phyloP scores from a whole-genome alignment of 1,284 basidiomycete genomes.

The Inonotus obliquus region DNA sequence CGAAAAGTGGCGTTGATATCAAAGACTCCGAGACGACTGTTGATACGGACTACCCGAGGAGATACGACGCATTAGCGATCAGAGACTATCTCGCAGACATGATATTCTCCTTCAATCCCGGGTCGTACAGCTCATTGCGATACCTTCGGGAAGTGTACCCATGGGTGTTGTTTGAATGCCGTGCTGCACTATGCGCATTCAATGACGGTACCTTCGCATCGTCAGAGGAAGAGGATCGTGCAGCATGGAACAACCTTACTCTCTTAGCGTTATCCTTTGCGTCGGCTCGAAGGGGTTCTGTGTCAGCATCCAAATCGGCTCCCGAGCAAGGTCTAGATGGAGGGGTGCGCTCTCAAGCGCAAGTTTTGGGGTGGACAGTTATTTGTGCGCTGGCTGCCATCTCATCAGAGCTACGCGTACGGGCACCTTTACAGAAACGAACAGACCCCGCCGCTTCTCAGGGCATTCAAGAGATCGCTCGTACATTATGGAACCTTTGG shows the following conservation, averaged over 20 bases:
- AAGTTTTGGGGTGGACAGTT: constrained; percentile 26
- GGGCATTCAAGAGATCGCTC: constrained; percentile 6
- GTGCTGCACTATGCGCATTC: constrained; percentile 11
- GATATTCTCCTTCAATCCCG: constrained; percentile 10
- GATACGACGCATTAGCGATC: constrained; percentile 7
- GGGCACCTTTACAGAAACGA: neutral
- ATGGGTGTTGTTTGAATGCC: constrained; percentile 15
- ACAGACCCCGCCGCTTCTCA: neutral
- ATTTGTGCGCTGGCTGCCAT: constrained; percentile 24
- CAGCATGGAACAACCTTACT: constrained; percentile 16
- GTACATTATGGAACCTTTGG: constrained; percentile 18
- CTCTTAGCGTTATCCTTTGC: constrained; percentile 15
- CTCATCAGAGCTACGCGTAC: constrained; percentile 21
- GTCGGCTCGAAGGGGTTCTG: neutral
- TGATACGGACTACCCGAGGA: neutral
- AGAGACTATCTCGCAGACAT: constrained; percentile 10
- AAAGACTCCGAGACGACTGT: neutral
- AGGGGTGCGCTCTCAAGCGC: constrained; percentile 20
- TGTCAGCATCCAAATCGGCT: constrained; percentile 14
- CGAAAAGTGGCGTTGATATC: neutral
- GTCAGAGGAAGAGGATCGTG: constrained; percentile 7
- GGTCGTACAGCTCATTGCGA: neutral
- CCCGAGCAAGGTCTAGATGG: constrained; percentile 24
- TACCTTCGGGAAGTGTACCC: constrained; percentile 9
- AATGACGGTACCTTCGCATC: constrained; percentile 12